Evolutionary conservation across 371 early-diverging fungal species (phyloP).

Genomic region (Fennellomyces sp.): DNA sequence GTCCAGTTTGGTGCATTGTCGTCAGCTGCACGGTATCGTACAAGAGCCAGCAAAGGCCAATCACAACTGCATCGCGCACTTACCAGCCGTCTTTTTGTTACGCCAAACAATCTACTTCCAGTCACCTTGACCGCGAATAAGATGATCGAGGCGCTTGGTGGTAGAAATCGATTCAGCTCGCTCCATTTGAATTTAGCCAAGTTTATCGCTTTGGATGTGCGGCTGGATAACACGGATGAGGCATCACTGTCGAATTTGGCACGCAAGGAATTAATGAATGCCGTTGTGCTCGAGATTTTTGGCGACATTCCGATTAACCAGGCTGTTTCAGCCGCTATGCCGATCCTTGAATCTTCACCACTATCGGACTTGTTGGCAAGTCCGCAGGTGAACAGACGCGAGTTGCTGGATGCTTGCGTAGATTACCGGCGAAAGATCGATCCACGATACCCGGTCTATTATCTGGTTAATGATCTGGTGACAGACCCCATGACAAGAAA

Average conservation of each 20-base stretch:
- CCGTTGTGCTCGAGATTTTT: conserved; percentile 40
- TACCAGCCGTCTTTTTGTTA: conserved; percentile 32
- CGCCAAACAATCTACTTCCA: conserved; percentile 29
- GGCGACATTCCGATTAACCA: conserved; percentile 53
- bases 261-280: conserved; percentile 37
- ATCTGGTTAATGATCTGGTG: conserved; percentile 36
- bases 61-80: conserved; percentile 28
- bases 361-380: conserved; percentile 18
- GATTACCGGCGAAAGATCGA: conserved; percentile 40
- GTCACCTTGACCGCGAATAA: conserved; percentile 24
- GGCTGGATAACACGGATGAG: conserved; percentile 13
- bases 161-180: conserved; percentile 32
- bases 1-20: conserved; percentile 47
- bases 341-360: conserved; percentile 24
- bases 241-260: conserved; percentile 7
- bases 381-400: conserved; percentile 12
- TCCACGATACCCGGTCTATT: conserved; percentile 39
- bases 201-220: conserved; percentile 28
- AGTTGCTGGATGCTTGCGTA: conserved; percentile 39
- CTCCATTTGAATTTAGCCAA: conserved; percentile 35
- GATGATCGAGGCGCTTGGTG: conserved; percentile 34
- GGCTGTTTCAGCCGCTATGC: conserved; percentile 46
- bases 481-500: conserved; percentile 29
- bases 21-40: conserved; percentile 39
- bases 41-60: conserved; percentile 22